Evolutionary conservation across 306 rosid genomes (phyloP).

Genomic region (Vigna radiata): DNA sequence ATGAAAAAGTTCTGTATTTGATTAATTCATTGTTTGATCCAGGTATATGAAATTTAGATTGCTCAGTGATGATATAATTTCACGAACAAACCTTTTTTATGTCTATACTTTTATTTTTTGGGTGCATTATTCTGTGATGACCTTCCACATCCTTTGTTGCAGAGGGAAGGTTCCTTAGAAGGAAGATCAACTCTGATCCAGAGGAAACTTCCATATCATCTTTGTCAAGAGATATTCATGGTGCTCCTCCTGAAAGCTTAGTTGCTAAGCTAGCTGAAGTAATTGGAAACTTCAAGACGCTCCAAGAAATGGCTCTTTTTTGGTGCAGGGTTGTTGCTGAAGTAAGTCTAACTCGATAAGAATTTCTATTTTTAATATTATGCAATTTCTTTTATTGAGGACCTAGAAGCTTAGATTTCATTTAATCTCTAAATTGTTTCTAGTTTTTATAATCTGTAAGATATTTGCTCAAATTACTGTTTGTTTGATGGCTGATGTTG

Average conservation of each 20-base stretch:
- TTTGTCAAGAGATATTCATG: slow-evolving; percentile 81
- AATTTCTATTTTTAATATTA: slow-evolving; percentile 36
- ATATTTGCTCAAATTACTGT: not conserved
- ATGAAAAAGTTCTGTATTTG: slow-evolving; percentile 69
- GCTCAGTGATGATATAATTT: slow-evolving; percentile 31
- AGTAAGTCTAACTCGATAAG: slow-evolving; percentile 62
- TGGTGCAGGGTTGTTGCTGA: slow-evolving; percentile 86
- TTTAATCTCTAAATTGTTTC: slow-evolving; percentile 21
- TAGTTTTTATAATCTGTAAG: not conserved
- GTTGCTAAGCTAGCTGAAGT: slow-evolving; percentile 92
- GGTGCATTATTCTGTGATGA: slow-evolving; percentile 50
- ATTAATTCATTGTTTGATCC: slow-evolving; percentile 72
- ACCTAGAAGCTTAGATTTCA: slow-evolving; percentile 20
- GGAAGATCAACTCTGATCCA: slow-evolving; percentile 57
- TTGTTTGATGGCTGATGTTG: slow-evolving; percentile 13
- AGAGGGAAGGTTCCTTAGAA: slow-evolving; percentile 75
- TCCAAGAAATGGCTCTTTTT: slow-evolving; percentile 79
- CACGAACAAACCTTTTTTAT: slow-evolving; percentile 20
- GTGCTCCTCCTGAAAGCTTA: slow-evolving; percentile 92
- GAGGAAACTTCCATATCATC: slow-evolving; percentile 57
- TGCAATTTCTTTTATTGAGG: slow-evolving; percentile 8
- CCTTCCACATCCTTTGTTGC: slow-evolving; percentile 66
- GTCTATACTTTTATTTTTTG: slow-evolving; percentile 1
- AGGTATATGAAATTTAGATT: slow-evolving; percentile 66
- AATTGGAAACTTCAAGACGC: slow-evolving; percentile 75